Evolutionary conservation across 805 yeast species (phyloP).

Genomic region (Saccharomycopsis capsularis): DNA sequence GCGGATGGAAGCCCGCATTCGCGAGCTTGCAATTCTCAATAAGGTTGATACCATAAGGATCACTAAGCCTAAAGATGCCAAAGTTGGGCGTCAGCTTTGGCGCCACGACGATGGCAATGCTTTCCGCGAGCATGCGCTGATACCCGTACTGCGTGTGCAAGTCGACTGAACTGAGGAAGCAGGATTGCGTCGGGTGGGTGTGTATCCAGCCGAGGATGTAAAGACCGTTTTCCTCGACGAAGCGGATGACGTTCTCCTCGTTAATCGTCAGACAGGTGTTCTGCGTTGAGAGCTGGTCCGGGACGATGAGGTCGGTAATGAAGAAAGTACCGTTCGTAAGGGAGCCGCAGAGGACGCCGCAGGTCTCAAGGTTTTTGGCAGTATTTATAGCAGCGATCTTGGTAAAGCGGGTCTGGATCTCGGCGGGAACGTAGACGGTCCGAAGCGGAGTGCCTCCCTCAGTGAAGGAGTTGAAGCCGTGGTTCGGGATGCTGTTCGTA

Average conservation of each 20-base stretch:
- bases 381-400: slow-evolving; percentile 46
- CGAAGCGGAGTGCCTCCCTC: slow-evolving; percentile 49
- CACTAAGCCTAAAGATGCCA: slow-evolving; percentile 56
- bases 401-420: slow-evolving; percentile 38
- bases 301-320: slow-evolving; percentile 54
- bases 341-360: slow-evolving; percentile 61
- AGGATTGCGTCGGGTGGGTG: slow-evolving; percentile 69
- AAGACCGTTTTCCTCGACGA: slow-evolving; percentile 46
- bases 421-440: slow-evolving; percentile 44
- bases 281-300: slow-evolving; percentile 54
- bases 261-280: slow-evolving; percentile 57
- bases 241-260: slow-evolving; percentile 52
- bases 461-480: slow-evolving; percentile 35
- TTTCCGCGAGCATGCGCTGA: slow-evolving; percentile 64
- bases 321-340: slow-evolving; percentile 56
- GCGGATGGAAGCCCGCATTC: slow-evolving; percentile 54
- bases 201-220: slow-evolving; percentile 72
- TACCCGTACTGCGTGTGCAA: slow-evolving; percentile 63
- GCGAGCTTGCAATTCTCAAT: slow-evolving; percentile 49
- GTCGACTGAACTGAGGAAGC: slow-evolving; percentile 60
- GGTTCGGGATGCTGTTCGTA: neutral
- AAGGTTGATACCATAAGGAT: slow-evolving; percentile 55
- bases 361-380: slow-evolving; percentile 46
- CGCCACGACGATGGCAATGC: slow-evolving; percentile 60
- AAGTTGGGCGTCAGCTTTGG: slow-evolving; percentile 42